These are phyloP conservation scores for Chytriomyces sp. DNA, from an alignment of 192 early-diverging fungal genomes.

Conservation along the genomic window DNA sequence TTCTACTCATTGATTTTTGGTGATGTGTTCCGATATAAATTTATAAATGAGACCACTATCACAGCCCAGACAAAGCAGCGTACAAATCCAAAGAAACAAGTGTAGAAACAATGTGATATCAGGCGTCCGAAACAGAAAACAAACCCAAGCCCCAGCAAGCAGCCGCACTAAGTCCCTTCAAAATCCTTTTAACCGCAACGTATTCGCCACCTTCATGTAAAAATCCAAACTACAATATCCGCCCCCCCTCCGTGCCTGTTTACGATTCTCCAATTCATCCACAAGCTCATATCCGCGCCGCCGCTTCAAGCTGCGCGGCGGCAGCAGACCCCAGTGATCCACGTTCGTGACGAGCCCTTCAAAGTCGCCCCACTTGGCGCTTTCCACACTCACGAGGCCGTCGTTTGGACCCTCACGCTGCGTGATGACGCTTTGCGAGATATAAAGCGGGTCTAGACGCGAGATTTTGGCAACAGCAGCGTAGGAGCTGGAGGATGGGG, in stretches of 20 bases:
- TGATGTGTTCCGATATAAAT: no score
- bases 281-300: neutral
- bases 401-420: slow-evolving; percentile 87
- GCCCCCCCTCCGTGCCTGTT: neutral
- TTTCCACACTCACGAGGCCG: slow-evolving; percentile 81
- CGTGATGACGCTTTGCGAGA: slow-evolving; percentile 78
- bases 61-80: no score
- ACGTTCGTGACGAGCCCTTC: slow-evolving; percentile 72
- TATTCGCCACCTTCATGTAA: slow-evolving; percentile 14
- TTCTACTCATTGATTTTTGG: no score
- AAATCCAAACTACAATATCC: slow-evolving; percentile 18
- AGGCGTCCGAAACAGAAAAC: no score
- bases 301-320: slow-evolving; percentile 32
- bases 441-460: slow-evolving; percentile 70
- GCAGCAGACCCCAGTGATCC: slow-evolving; percentile 89
- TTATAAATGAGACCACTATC: no score
- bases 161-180: no score
- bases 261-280: slow-evolving; percentile 16
- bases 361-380: slow-evolving; percentile 89
- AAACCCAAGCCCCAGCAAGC: no score
- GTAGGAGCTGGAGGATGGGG: slow-evolving; percentile 43
- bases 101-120: no score
- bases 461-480: slow-evolving; percentile 61
- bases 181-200: slow-evolving; percentile 6
- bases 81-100: no score